Evolutionary conservation across 345 rosid genomes (phyloP).

Genomic region (Pelargonium nanum): DNA sequence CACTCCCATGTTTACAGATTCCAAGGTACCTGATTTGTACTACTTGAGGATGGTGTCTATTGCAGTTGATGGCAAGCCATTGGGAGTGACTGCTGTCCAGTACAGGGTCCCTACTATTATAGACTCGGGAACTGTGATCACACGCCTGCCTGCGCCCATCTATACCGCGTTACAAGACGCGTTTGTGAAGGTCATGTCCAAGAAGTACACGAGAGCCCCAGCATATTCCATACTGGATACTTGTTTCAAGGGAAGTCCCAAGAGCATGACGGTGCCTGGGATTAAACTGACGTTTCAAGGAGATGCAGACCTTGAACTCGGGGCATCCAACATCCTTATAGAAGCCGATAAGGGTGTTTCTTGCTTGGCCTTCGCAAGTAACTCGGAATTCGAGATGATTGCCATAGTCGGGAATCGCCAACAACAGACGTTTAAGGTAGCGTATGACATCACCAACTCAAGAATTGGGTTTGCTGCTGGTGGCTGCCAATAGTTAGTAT

Average conservation of each 20-base stretch:
- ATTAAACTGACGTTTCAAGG: slow-evolving; percentile 27
- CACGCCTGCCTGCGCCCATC: slow-evolving; percentile 31
- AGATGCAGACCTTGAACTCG: slow-evolving; percentile 25
- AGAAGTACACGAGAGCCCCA: slow-evolving; percentile 20
- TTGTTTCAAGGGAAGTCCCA: slow-evolving; percentile 28
- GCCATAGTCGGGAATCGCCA: slow-evolving; percentile 37
- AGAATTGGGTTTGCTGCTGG: slow-evolving; percentile 38
- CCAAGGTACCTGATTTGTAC: slow-evolving; percentile 22
- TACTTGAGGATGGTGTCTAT: slow-evolving; percentile 19
- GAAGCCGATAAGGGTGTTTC: slow-evolving; percentile 20
- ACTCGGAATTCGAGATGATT: slow-evolving; percentile 3
- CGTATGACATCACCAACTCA: slow-evolving; percentile 28
- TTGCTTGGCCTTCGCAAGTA: slow-evolving; percentile 31
- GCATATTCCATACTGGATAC: slow-evolving; percentile 27
- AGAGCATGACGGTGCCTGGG: slow-evolving; percentile 22
- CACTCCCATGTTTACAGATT: slow-evolving; percentile 26
- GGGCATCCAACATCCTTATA: slow-evolving; percentile 19
- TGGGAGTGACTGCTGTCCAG: slow-evolving; percentile 11
- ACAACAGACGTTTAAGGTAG: slow-evolving; percentile 27
- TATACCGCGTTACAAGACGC: slow-evolving; percentile 21
- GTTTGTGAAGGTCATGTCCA: slow-evolving; percentile 24
- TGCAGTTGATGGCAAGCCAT: slow-evolving; percentile 20
- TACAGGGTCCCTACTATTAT: slow-evolving; percentile 31
- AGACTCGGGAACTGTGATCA: slow-evolving; percentile 44
- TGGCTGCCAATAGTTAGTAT: slow-evolving; percentile 19